phyloP scores from a whole-genome alignment of 192 early-diverging fungal species.

The Mortierella antarctica region DNA sequence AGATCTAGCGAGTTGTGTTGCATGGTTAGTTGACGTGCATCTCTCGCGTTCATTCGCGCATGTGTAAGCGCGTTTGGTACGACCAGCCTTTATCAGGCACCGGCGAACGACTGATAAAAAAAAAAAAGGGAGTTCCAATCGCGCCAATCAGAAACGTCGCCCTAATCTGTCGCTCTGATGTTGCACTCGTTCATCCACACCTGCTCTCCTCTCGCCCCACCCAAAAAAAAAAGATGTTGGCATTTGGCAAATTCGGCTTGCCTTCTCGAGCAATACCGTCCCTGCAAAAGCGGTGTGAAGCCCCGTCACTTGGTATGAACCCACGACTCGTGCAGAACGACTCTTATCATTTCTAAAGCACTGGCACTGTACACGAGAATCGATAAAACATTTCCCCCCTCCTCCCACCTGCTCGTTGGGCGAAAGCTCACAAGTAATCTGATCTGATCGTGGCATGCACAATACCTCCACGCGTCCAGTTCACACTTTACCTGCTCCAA shows the following conservation, averaged over 20 bases:
- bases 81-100: background rate
- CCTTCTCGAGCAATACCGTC: background rate
- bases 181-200: background rate
- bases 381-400: too few relatives aligned
- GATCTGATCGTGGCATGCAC: too few relatives aligned
- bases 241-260: too few relatives aligned
- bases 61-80: background rate
- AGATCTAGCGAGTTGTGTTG: conserved; percentile 63
- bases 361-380: too few relatives aligned
- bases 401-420: too few relatives aligned
- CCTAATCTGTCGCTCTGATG: conserved; percentile 34
- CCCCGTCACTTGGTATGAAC: too few relatives aligned
- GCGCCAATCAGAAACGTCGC: conserved; percentile 47
- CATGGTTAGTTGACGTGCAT: background rate
- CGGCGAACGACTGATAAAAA: background rate
- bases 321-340: too few relatives aligned
- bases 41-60: background rate
- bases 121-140: conserved; percentile 13
- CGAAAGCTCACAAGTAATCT: too few relatives aligned
- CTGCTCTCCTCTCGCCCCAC: background rate
- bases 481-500: too few relatives aligned
- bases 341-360: too few relatives aligned
- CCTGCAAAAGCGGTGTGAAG: background rate
- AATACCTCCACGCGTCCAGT: too few relatives aligned
- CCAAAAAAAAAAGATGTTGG: conserved; percentile 8